phyloP scores from a whole-genome alignment of 805 yeast species.

The Wickerhamiella slavikovae region DNA sequence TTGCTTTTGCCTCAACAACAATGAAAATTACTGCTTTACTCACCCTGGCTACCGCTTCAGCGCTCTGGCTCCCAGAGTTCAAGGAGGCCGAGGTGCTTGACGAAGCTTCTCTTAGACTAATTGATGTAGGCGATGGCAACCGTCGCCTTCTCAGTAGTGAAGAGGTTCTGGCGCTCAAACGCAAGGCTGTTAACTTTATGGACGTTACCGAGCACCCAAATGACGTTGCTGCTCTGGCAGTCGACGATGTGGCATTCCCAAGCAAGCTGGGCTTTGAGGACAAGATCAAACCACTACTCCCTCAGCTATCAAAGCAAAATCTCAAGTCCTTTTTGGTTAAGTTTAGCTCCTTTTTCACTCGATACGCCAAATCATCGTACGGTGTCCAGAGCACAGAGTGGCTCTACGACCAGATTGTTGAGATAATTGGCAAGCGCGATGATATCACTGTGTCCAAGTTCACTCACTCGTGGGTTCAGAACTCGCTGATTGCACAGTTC shows the following conservation, averaged over 20 bases:
- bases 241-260: constrained; percentile 32
- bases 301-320: constrained; percentile 25
- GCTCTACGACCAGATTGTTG: constrained; percentile 30
- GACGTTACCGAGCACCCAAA: constrained; percentile 34
- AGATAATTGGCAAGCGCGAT: constrained; percentile 17
- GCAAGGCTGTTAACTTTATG: constrained; percentile 33
- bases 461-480: constrained; percentile 62
- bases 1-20: too few species aligned
- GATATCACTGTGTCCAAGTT: constrained; percentile 28
- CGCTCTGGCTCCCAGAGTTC: too few species aligned
- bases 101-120: constrained; percentile 2
- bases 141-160: constrained; percentile 19
- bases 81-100: too few species aligned
- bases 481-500: constrained; percentile 47
- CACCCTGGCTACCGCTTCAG: too few species aligned
- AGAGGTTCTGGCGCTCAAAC: constrained; percentile 25
- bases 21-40: too few species aligned
- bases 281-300: constrained; percentile 23
- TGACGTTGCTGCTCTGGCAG: constrained; percentile 9
- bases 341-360: constrained; percentile 49
- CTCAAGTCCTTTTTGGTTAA: constrained; percentile 35
- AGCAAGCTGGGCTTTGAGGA: constrained; percentile 18
- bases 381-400: constrained; percentile 57
- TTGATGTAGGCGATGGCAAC: constrained; percentile 10
- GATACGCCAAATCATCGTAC: constrained; percentile 54